Evolutionary conservation across 176 grass and related monocot genomes (phyloP).

Genomic region (Oryza officinalis): DNA sequence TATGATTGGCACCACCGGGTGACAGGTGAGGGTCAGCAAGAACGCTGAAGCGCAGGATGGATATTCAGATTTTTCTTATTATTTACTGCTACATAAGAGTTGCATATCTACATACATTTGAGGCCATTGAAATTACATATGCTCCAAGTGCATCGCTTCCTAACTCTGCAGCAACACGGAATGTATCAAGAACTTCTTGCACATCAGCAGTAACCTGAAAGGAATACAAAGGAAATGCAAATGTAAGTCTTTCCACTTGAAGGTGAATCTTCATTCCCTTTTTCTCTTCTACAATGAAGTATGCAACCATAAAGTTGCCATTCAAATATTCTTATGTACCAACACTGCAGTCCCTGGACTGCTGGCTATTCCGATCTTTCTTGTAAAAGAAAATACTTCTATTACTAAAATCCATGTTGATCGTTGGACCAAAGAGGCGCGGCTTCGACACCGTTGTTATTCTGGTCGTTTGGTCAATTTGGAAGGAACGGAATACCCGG

Average conservation of each 20-base stretch:
- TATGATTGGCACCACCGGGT: background rate
- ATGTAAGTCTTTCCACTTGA: conserved; percentile 3
- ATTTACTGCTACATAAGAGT: background rate
- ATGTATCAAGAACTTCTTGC: conserved; percentile 92
- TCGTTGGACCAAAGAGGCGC: too few relatives aligned
- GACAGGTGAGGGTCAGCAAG: background rate
- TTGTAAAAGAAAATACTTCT: background rate
- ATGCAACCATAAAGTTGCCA: conserved; percentile 1
- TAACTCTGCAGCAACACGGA: conserved; percentile 79
- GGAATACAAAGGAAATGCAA: conserved; percentile 23
- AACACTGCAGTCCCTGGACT: background rate
- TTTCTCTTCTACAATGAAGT: background rate
- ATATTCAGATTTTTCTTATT: background rate
- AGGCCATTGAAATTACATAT: conserved; percentile 98
- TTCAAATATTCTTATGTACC: background rate
- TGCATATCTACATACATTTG: conserved; percentile 60
- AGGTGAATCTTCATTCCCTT: background rate
- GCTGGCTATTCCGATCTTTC: background rate
- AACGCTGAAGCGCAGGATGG: too few relatives aligned
- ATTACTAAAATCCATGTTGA: background rate
- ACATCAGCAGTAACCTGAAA: conserved; percentile 68
- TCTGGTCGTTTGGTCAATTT: too few relatives aligned
- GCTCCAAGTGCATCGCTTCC: conserved; percentile 84
- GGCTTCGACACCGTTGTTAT: too few relatives aligned
- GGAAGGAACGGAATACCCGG: too few relatives aligned